Evolutionary conservation across 176 grass and related monocot species (phyloP).

Genomic region (Carex pumila): DNA sequence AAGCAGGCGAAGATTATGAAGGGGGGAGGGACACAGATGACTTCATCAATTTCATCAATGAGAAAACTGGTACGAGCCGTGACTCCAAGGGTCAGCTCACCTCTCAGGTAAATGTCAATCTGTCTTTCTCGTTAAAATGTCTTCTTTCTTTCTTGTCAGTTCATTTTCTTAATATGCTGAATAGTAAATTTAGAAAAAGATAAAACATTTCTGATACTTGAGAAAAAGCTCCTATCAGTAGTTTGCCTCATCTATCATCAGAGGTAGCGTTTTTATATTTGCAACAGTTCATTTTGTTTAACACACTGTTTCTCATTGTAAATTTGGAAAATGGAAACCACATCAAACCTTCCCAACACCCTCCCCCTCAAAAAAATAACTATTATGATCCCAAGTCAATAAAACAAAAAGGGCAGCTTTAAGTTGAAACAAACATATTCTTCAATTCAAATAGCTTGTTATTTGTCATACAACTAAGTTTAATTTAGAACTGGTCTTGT

Average conservation of each 20-base stretch:
- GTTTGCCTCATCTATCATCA: background rate
- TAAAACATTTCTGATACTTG: background rate
- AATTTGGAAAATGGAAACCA: background rate
- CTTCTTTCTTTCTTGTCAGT: background rate
- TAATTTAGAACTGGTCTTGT: background rate
- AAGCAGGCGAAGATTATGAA: conserved; percentile 95
- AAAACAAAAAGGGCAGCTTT: background rate
- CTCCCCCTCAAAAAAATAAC: background rate
- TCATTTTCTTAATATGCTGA: background rate
- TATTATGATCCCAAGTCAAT: background rate
- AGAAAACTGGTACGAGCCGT: conserved; percentile 74
- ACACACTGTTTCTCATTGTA: background rate
- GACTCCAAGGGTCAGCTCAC: conserved; percentile 83
- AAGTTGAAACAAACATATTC: background rate
- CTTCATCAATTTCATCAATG: conserved; percentile 93
- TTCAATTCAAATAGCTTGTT: background rate
- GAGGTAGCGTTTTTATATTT: background rate
- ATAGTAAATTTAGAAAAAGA: conserved; percentile 2
- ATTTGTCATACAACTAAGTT: background rate
- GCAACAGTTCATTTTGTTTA: background rate
- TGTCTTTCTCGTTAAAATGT: background rate
- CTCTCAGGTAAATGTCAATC: conserved; percentile 39
- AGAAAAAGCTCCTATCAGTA: background rate
- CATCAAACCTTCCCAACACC: background rate
- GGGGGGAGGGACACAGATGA: conserved; percentile 76